A percentile compares a stretch with the other conserved stretches of the same genome.
Evolutionary conservation across 192 early-diverging fungal species (phyloP).

Genomic region (Cetraspora pellucida): DNA sequence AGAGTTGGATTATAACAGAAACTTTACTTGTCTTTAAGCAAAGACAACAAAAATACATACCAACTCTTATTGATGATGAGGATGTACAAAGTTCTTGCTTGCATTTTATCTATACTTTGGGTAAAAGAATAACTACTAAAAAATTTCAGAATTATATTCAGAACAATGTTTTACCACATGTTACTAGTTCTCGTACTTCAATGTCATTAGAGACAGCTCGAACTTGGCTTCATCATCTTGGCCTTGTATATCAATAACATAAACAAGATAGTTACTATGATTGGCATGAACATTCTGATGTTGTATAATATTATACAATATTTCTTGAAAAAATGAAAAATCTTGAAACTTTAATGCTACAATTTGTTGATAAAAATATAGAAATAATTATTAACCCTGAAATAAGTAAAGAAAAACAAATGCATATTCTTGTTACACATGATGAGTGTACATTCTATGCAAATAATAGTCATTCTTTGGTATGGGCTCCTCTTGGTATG

Average conservation of each 20-base stretch:
- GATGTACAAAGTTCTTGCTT: no score
- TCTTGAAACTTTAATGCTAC: neutral
- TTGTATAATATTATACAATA: neutral
- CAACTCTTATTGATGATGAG: no score
- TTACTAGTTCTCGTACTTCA: neutral
- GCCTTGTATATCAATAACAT: neutral
- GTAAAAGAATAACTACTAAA: no score
- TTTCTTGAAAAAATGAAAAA: conserved; percentile 1
- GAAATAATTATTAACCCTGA: neutral
- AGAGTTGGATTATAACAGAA: no score
- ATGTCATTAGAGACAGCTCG: neutral
- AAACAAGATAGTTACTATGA: neutral
- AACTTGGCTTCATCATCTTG: neutral
- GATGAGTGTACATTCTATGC: neutral
- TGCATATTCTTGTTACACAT: neutral
- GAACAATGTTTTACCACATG: no score
- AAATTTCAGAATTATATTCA: no score
- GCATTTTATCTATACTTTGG: no score
- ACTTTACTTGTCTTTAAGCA: no score
- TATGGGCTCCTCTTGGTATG: neutral
- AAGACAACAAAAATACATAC: no score
- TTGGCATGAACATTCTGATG: neutral
- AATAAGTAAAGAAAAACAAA: neutral
- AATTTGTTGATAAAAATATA: neutral
- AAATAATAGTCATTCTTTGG: neutral